phyloP scores from a whole-genome alignment of 2,329 filamentous ascomycete genomes.

The Colletotrichum orchidophilum region DNA sequence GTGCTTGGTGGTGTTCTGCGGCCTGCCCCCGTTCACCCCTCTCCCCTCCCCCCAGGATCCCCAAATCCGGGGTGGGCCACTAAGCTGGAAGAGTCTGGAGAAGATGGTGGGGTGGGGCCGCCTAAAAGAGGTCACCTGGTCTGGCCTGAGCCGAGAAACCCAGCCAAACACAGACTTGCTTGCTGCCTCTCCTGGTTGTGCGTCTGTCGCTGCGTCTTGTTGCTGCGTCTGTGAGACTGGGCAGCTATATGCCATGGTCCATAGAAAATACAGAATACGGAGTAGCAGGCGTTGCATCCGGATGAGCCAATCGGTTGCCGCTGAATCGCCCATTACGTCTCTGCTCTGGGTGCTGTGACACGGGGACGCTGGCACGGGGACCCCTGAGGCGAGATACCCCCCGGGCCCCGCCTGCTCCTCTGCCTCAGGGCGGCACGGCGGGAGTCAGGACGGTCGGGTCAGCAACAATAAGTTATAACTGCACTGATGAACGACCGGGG shows the following conservation, averaged over 20 bases:
- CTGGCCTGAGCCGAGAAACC: neutral
- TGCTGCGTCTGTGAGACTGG: neutral
- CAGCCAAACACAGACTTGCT: neutral
- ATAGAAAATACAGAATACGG: neutral
- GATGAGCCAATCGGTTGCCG: neutral
- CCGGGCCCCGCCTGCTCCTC: neutral
- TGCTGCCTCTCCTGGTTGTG: neutral
- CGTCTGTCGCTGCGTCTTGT: neutral
- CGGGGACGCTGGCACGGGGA: slow-evolving; percentile 16
- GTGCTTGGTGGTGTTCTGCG: neutral
- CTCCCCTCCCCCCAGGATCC: slow-evolving; percentile 11
- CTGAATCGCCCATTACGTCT: slow-evolving; percentile 18
- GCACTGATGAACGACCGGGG: too few species aligned
- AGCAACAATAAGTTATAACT: neutral
- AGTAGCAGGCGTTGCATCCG: neutral
- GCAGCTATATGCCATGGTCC: too few species aligned
- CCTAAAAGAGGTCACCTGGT: slow-evolving; percentile 4
- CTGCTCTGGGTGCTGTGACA: neutral
- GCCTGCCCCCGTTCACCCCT: neutral
- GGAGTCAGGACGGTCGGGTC: neutral
- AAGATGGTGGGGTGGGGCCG: neutral
- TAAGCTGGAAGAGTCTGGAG: neutral
- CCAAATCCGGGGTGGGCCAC: slow-evolving; percentile 23
- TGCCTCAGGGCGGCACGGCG: neutral
- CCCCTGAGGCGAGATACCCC: neutral